phyloP scores from a whole-genome alignment of 2,329 filamentous ascomycete genomes.

The Ophiostoma sp. region DNA sequence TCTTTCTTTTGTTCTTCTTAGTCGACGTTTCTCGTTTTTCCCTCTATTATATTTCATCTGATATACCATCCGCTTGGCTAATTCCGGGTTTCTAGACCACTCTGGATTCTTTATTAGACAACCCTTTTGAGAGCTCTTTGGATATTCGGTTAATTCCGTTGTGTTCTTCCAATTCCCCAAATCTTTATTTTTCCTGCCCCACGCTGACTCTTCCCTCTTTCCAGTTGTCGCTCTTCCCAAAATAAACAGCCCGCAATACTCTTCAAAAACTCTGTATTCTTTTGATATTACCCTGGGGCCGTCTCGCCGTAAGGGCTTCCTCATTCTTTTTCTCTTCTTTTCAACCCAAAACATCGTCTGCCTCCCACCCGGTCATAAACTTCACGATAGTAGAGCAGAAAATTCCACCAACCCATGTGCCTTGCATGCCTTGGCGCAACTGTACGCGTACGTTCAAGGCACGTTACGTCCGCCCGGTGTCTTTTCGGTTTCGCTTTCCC shows the following conservation, averaged over 20 bases:
- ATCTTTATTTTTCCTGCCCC: background rate
- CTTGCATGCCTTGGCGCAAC: background rate
- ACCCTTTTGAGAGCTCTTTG: conserved; percentile 4
- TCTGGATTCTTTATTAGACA: background rate
- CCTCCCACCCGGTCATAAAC: background rate
- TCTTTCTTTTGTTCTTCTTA: background rate
- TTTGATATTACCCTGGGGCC: conserved; percentile 22
- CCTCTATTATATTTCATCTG: background rate
- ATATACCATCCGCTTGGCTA: conserved; percentile 6
- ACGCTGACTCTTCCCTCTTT: background rate
- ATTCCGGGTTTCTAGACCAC: conserved; percentile 23
- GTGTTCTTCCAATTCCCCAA: too few relatives aligned
- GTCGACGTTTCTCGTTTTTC: background rate
- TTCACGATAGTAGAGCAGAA: background rate
- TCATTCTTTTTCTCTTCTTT: background rate
- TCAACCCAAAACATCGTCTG: background rate
- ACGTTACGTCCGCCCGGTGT: conserved; percentile 14
- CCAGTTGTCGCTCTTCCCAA: background rate
- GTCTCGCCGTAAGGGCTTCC: background rate
- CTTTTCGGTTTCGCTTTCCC: background rate
- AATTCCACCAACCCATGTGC: background rate
- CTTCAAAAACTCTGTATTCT: background rate
- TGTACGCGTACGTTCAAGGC: conserved; percentile 15
- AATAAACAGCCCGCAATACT: background rate
- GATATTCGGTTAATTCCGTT: conserved; percentile 21